A percentile compares a stretch with the other conserved stretches of the same genome.
phyloP scores from a whole-genome alignment of 2,329 filamentous ascomycete genomes.

The Rugonectria rugulosa region DNA sequence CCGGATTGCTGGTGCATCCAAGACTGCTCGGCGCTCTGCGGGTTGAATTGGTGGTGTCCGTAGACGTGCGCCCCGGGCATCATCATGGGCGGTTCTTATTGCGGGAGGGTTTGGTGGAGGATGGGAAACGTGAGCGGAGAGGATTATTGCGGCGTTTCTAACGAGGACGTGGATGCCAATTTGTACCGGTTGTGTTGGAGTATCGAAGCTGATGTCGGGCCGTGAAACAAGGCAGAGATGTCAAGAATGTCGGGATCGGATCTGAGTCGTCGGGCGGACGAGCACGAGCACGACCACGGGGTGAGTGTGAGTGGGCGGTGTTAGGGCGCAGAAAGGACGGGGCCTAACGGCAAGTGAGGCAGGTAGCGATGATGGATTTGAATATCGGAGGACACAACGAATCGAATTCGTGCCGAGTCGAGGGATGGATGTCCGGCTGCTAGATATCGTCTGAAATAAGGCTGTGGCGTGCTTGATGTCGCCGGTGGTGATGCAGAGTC shows the following conservation, averaged over 20 bases:
- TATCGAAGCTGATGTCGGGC: background rate
- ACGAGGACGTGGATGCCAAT: background rate
- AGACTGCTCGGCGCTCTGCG: slow-evolving; percentile 63
- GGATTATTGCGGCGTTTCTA: background rate
- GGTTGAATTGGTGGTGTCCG: slow-evolving; percentile 72
- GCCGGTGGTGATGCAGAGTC: too few species aligned
- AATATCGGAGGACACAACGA: too few species aligned
- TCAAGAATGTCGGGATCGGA: background rate
- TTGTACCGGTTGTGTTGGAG: background rate
- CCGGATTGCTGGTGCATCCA: slow-evolving; percentile 73
- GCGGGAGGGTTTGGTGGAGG: slow-evolving; percentile 1
- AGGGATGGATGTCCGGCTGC: too few species aligned
- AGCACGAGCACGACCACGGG: background rate
- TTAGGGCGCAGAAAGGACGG: background rate
- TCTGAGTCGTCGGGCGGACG: background rate
- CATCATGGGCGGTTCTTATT: slow-evolving; percentile 54
- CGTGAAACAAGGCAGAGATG: background rate
- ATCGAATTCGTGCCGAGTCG: too few species aligned
- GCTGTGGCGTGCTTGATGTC: too few species aligned
- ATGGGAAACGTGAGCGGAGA: background rate
- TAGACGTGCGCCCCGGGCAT: slow-evolving; percentile 71
- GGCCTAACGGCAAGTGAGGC: background rate
- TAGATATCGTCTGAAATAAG: too few species aligned
- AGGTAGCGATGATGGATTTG: too few species aligned
- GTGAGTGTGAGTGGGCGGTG: too few species aligned